Percentiles rank a stretch among this genome's conserved stretches.
phyloP scores from a whole-genome alignment of 2,329 filamentous ascomycete genomes.

The Claviceps fusiformis region DNA sequence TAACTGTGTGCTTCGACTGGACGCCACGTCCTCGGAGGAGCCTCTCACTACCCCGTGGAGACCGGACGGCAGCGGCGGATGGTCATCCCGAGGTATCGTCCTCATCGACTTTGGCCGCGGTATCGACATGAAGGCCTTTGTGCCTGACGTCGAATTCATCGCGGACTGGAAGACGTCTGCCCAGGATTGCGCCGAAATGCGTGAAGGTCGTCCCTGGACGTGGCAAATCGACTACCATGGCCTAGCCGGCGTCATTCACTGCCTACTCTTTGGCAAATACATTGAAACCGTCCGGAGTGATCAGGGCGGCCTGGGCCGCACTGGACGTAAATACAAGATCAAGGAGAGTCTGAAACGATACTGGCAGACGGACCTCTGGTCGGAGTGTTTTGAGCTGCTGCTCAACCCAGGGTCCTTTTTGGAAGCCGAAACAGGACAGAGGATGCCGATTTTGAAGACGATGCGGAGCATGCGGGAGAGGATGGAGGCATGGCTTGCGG shows the following conservation, averaged over 20 bases:
- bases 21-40: slow-evolving; percentile 29
- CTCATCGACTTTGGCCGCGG: slow-evolving; percentile 92
- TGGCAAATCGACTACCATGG: slow-evolving; percentile 97
- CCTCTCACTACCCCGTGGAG: slow-evolving; percentile 52
- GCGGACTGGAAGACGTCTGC: slow-evolving; percentile 87
- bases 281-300: slow-evolving; percentile 62
- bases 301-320: slow-evolving; percentile 40
- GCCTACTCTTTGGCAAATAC: slow-evolving; percentile 85
- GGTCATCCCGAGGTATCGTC: slow-evolving; percentile 65
- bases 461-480: slow-evolving; percentile 56
- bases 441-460: slow-evolving; percentile 58
- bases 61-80: slow-evolving; percentile 61
- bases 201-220: slow-evolving; percentile 87
- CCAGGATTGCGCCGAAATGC: slow-evolving; percentile 90
- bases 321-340: slow-evolving; percentile 60
- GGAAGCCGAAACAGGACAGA: slow-evolving; percentile 49
- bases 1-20: slow-evolving; percentile 83
- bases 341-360: slow-evolving; percentile 81
- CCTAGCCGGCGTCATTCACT: slow-evolving; percentile 75
- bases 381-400: slow-evolving; percentile 66
- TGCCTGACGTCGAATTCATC: slow-evolving; percentile 62
- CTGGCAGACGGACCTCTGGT: slow-evolving; percentile 92
- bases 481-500: slow-evolving; percentile 77
- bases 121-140: slow-evolving; percentile 85
- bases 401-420: slow-evolving; percentile 61